phyloP scores from a whole-genome alignment of 306 rosid genomes.

The Lathyrus aphaca region DNA sequence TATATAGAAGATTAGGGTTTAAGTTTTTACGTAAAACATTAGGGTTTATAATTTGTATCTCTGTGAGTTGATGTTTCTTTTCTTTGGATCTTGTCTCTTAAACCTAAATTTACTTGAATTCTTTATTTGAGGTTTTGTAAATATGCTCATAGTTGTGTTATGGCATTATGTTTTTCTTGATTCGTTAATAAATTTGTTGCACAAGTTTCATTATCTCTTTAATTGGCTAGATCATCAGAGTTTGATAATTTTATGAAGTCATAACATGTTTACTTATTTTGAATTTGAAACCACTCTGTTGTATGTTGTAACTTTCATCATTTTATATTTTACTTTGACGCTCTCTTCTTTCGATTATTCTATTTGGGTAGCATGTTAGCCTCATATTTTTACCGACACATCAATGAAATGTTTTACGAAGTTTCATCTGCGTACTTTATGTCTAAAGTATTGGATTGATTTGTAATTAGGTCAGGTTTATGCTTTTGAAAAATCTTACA shows the following conservation, averaged over 20 bases:
- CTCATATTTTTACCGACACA: conserved; percentile 2
- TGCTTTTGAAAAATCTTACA: conserved; percentile 94
- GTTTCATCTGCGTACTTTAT: conserved; percentile 26
- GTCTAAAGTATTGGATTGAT: conserved; percentile 36
- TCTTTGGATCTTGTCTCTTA: background rate
- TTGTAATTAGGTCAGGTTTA: conserved; percentile 84
- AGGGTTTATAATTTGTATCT: too few relatives aligned
- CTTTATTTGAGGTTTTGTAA: conserved; percentile 23
- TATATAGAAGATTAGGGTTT: too few relatives aligned
- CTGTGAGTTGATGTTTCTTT: conserved; percentile 63
- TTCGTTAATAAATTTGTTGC: too few relatives aligned
- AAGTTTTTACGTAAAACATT: too few relatives aligned
- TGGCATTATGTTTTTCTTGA: too few relatives aligned
- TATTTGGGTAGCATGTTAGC: conserved; percentile 21
- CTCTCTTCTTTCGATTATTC: conserved; percentile 28
- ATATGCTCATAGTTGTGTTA: conserved; percentile 3
- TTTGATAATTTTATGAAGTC: too few relatives aligned
- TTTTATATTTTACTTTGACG: background rate
- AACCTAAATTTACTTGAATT: conserved; percentile 25
- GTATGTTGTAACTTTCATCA: too few relatives aligned
- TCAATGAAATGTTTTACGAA: conserved; percentile 15
- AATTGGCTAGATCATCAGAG: too few relatives aligned
- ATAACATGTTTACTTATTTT: too few relatives aligned
- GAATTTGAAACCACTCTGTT: too few relatives aligned
- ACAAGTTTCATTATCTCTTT: too few relatives aligned